These are phyloP conservation scores for Omphalotus olearius DNA, from an alignment of 1,284 basidiomycete genomes.

Conservation along the genomic window DNA sequence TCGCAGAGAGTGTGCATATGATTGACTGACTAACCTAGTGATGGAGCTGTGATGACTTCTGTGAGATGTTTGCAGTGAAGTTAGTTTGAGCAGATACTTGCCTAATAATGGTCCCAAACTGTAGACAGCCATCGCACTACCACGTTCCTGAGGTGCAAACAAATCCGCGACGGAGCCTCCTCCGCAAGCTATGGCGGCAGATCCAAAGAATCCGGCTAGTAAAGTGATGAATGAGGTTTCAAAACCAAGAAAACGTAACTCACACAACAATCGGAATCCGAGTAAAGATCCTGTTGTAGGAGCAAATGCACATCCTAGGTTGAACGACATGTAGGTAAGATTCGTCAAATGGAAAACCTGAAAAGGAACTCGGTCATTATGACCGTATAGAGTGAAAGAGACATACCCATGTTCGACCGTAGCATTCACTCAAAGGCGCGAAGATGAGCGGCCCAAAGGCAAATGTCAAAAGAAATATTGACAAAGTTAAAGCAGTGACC, in stretches of 20 bases:
- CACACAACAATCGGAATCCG: conserved; percentile 65
- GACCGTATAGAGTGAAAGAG: neutral
- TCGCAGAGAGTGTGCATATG: too few relatives aligned
- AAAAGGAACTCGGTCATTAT: neutral
- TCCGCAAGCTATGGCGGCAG: conserved; percentile 58
- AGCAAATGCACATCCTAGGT: conserved; percentile 65
- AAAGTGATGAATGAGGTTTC: neutral
- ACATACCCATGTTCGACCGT: conserved; percentile 63
- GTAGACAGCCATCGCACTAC: conserved; percentile 64
- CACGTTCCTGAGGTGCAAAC: conserved; percentile 58
- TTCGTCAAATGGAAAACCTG: conserved; percentile 65
- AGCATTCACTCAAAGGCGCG: conserved; percentile 75
- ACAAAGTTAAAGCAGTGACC: conserved; percentile 58
- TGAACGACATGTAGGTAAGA: conserved; percentile 62
- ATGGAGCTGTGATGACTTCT: too few relatives aligned
- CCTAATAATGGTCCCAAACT: conserved; percentile 64
- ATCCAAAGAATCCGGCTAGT: conserved; percentile 54
- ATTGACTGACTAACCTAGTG: too few relatives aligned
- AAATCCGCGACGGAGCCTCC: conserved; percentile 60
- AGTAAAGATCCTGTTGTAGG: conserved; percentile 55
- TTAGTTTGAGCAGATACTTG: too few relatives aligned
- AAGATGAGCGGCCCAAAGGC: conserved; percentile 68
- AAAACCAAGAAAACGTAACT: conserved; percentile 17
- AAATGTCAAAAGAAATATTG: conserved; percentile 74
- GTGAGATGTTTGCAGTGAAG: too few relatives aligned